Evolutionary conservation across 257 asterid genomes (phyloP).

Genomic region (Solanum pennellii): DNA sequence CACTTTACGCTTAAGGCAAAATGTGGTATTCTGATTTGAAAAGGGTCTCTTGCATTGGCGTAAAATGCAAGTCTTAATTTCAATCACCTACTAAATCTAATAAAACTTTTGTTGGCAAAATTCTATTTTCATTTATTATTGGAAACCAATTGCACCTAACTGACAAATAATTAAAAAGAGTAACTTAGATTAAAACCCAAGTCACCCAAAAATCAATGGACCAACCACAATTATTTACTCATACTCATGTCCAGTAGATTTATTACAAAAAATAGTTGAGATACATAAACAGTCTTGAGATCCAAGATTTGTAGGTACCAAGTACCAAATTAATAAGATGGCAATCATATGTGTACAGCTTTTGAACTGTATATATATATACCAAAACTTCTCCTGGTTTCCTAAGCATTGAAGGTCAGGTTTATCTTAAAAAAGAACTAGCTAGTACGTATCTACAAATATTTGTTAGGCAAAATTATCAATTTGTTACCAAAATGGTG

Average conservation of each 20-base stretch:
- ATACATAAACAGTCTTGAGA: neutral
- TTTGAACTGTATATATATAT: neutral
- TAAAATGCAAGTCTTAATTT: neutral
- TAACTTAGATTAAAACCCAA: slow-evolving; percentile 6
- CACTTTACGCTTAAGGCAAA: neutral
- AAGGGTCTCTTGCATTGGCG: neutral
- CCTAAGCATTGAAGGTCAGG: neutral
- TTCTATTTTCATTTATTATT: neutral
- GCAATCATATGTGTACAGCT: neutral
- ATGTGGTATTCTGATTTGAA: neutral
- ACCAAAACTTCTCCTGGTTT: neutral
- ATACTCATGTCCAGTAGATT: neutral
- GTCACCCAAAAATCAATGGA: neutral
- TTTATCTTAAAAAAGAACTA: neutral
- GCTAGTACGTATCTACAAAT: neutral
- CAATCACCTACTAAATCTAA: neutral
- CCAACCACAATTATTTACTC: neutral
- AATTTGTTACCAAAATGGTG: slow-evolving; percentile 10
- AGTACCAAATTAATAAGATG: neutral
- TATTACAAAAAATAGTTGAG: neutral
- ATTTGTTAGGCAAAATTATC: neutral
- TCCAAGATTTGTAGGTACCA: neutral
- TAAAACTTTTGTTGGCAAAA: neutral
- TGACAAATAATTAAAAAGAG: neutral
- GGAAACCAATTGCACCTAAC: neutral